Base-by-base conservation (phyloP, 2,329 filamentous ascomycete genomes). In the Aspergillus eucalypticola region DNA sequence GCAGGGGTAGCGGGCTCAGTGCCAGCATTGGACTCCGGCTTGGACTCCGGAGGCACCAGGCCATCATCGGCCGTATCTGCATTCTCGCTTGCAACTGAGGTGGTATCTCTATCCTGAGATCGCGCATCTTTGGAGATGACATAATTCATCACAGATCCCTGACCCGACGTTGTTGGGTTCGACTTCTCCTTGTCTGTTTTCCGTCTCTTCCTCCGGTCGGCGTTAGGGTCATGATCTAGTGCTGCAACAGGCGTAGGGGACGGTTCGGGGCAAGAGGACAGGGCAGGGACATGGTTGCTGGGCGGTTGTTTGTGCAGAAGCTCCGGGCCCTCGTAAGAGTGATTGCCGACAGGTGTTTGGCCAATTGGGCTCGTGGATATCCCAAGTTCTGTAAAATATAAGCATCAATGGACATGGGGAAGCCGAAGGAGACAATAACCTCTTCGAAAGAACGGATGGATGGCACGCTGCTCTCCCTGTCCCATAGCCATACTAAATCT, bases 361-460 rank as follows among this genome's bases (percentile, higher is more conserved):
- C 65, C 25, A 13, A 59, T 8, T 11, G 52, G 52, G 17, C 50
- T 35, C 10, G 57, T 21, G 13, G 63, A 19, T 59, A 35, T 44
- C 42, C 58, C 61, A 39, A 64, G 57, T 38, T 70, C 71, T 73
- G 55, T 42, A 35, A 32, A n/a, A 13, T 2, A 60, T 67, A 23
- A 67, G 62, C 49, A 58, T 50, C 27, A 29, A 50, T 42, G 25
- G 54, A 17, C 23, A 19, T 46, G 39, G 5, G 11, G n/a, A n/a
- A 11, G 38, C 39, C n/a, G 15, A 41, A n/a, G 42, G 55, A 53
- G 38, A 23, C 51, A 61, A 64, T 64, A 56, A 79, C 78, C 73
- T 73, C 73, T 73, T 62, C 66, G 68, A 61, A 79, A 78, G 60
- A 79, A 79, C 21, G 77, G 76, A 66, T 78, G 75, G 58, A 79